Conservation (phyloP, 2,329 filamentous ascomycete genomes). For the Talaromyces sp. region DNA sequence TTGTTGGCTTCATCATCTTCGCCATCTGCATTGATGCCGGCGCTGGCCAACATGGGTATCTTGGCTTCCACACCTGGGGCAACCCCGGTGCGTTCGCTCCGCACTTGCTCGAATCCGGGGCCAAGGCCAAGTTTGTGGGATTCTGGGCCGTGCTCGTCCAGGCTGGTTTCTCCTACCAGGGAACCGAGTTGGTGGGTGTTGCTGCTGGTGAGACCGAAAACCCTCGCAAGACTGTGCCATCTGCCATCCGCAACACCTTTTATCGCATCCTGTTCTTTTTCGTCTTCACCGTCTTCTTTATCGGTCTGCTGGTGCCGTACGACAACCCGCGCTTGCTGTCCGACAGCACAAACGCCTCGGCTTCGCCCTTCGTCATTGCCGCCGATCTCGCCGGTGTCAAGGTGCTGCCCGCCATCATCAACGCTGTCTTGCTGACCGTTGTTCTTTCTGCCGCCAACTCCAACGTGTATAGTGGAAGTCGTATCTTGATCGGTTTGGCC, state of each 20-base stretch:
- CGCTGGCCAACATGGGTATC: slow-evolving; percentile 44
- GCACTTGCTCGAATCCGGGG: slow-evolving; percentile 24
- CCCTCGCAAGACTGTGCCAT: slow-evolving; percentile 53
- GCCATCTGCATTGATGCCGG: slow-evolving; percentile 53
- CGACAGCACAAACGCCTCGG: slow-evolving; percentile 49
- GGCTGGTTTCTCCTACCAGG: slow-evolving; percentile 50
- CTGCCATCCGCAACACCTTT: slow-evolving; percentile 54
- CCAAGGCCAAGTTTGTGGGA: slow-evolving; percentile 47
- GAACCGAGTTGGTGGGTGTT: slow-evolving; percentile 51
- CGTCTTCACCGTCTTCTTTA: slow-evolving; percentile 51
- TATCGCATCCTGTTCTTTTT: slow-evolving; percentile 60
- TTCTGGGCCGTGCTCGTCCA: slow-evolving; percentile 46
- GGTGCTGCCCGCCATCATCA: slow-evolving; percentile 64
- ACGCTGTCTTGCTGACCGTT: slow-evolving; percentile 69
- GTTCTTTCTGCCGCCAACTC: slow-evolving; percentile 75
- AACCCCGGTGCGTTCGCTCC: slow-evolving; percentile 44
- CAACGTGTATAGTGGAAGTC: slow-evolving; percentile 67
- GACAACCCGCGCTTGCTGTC: slow-evolving; percentile 40
- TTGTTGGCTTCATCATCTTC: slow-evolving; percentile 47
- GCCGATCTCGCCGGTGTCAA: slow-evolving; percentile 54
- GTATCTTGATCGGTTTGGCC: slow-evolving; percentile 62
- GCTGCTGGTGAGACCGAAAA: slow-evolving; percentile 55
- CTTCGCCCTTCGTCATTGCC: slow-evolving; percentile 40
- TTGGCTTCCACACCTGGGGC: slow-evolving; percentile 49
- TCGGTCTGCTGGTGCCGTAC: slow-evolving; percentile 55